Conservation (phyloP, 495 filamentous ascomycete species). For the Penicillium daleae region DNA sequence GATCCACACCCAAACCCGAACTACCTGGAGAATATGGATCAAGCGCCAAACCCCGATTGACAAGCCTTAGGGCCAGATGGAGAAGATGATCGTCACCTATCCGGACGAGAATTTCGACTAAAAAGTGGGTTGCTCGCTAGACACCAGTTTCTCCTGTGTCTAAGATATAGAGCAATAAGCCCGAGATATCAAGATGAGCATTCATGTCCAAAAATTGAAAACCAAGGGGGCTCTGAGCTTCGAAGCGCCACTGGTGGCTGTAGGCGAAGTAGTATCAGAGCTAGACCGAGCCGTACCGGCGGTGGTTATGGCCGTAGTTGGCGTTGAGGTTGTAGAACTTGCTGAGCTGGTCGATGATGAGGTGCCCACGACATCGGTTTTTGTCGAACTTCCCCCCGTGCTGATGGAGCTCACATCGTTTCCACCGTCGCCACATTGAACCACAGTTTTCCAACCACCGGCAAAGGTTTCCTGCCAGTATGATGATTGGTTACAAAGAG, state of each 20-base stretch:
- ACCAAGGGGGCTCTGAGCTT: slow-evolving; percentile 23
- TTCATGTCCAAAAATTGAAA: slow-evolving; percentile 6
- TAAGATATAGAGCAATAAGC: background rate
- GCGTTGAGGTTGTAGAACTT: slow-evolving; percentile 17
- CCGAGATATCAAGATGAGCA: background rate
- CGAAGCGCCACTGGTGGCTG: slow-evolving; percentile 27
- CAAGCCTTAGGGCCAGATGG: too few species aligned
- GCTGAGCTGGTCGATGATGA: slow-evolving; percentile 17
- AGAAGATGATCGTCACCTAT: too few species aligned
- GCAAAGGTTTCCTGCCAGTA: slow-evolving; percentile 30
- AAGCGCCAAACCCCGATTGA: too few species aligned
- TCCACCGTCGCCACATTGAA: slow-evolving; percentile 25
- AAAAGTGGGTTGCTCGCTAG: background rate
- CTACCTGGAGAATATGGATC: too few species aligned
- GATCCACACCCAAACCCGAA: too few species aligned
- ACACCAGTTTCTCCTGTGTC: background rate
- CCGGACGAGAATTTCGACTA: too few species aligned
- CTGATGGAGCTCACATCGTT: slow-evolving; percentile 25
- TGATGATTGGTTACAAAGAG: slow-evolving; percentile 21
- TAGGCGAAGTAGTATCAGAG: slow-evolving; percentile 16
- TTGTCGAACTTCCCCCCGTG: slow-evolving; percentile 20
- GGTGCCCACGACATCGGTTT: slow-evolving; percentile 15
- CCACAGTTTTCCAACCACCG: slow-evolving; percentile 31
- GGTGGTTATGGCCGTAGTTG: slow-evolving; percentile 10
- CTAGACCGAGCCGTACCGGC: slow-evolving; percentile 12